phyloP scores from a whole-genome alignment of 257 asterid genomes.

The Jacaranda copaia region DNA sequence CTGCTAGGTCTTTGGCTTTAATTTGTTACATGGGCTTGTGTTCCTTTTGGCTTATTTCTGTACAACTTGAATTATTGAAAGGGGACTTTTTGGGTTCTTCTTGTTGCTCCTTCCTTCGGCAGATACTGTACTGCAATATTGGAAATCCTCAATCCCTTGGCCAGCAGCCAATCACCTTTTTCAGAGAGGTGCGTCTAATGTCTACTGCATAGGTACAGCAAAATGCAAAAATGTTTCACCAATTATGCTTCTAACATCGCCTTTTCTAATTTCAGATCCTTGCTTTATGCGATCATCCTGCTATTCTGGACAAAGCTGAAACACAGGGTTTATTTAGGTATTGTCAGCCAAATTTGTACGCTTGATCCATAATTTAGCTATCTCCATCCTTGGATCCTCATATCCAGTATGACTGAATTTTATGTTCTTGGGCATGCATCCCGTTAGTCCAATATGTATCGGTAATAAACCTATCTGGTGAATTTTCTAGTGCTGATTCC shows the following conservation, averaged over 20 bases:
- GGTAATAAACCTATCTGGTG: constrained; percentile 23
- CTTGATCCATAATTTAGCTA: too few relatives aligned
- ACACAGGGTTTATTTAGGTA: constrained; percentile 94
- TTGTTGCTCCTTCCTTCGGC: constrained; percentile 37
- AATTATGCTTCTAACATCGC: constrained; percentile 29
- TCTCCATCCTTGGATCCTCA: too few relatives aligned
- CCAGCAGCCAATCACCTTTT: constrained; percentile 95
- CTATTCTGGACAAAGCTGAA: constrained; percentile 88
- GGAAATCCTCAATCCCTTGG: constrained; percentile 97
- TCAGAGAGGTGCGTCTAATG: constrained; percentile 78
- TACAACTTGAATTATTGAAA: neutral
- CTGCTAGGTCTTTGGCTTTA: neutral
- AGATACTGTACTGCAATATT: constrained; percentile 91
- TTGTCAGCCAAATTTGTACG: neutral
- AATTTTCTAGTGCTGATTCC: constrained; percentile 79
- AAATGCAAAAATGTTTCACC: neutral
- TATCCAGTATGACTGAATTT: too few relatives aligned
- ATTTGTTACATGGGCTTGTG: neutral
- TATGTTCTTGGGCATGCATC: too few relatives aligned
- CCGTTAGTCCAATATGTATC: constrained; percentile 4
- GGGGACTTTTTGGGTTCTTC: constrained; percentile 17
- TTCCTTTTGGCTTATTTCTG: neutral
- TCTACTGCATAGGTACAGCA: neutral
- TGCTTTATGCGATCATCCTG: constrained; percentile 92
- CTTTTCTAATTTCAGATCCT: constrained; percentile 67